Evolutionary conservation across 352 stramenopile species (phyloP), one percentile per base, ranked within the genome.

Genomic region (Phytophthora podocarpi): DNA sequence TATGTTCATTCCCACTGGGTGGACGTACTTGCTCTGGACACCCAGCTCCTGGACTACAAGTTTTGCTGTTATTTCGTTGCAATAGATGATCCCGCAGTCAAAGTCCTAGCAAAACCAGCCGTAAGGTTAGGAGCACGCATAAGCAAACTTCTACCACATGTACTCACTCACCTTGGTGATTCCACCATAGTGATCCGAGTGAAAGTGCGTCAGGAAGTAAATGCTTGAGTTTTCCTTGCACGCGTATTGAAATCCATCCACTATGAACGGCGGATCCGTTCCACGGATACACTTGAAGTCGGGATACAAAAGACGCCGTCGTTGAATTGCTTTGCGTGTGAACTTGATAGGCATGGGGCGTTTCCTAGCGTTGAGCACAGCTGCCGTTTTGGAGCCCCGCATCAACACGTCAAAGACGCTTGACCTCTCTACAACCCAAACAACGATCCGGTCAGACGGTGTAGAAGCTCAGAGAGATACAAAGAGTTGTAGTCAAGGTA

Each of bases 191-290:
- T 99, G 97, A 74, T 99, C 97, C 10, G 85, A 96, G 75, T 99
- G 97, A 67, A 99, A 99, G 75, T 99, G 97, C 16, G 96, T 98
- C 34, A 99, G 80, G 57, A 99, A 99, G 55, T 99, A 99, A 41
- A 92, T 71, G 45, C 70, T 94, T 11, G 80, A 92, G 9, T 93
- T 75, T 31, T 79, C 36, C 35, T 85, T 86, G 37, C 67, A 88
- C 3, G 87, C 84, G 55, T 92, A 93, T n/a, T 78, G 68, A 52
- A 97, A 97, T 12, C 89, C 89, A 39, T 97, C 89, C 28, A 97
- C 88, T 20, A 97, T 88, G 59, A 93, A 93, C n/a, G 80, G 74
- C 9, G 85, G 85, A 20, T 82, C 71, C 9, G 87, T 94, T 23
- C 85, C 87, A 4, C 72, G 58, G 52, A 96, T 91, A 49, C 81